Conservation (phyloP, 140 eudicot genomes). For the Cichorium intybus region DNA sequence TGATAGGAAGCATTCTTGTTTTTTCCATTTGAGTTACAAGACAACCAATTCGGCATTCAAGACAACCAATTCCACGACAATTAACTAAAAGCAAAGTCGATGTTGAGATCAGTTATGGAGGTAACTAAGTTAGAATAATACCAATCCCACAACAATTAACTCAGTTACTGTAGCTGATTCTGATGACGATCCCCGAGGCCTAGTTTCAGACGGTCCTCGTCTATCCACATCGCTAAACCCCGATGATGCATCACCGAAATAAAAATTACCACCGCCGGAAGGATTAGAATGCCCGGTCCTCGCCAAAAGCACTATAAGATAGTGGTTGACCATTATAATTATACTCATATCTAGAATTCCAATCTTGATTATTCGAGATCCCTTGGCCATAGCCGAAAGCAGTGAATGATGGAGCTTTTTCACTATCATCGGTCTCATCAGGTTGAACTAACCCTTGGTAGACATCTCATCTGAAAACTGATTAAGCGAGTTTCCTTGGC, state of each 20-base stretch:
- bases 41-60: too few relatives aligned
- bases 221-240: background rate
- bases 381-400: background rate
- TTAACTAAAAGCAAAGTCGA: too few relatives aligned
- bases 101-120: too few relatives aligned
- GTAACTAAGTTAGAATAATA: too few relatives aligned
- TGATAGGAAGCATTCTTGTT: too few relatives aligned
- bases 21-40: too few relatives aligned
- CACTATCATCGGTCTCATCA: background rate
- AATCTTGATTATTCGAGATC: background rate
- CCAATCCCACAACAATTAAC: too few relatives aligned
- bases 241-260: background rate
- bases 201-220: background rate
- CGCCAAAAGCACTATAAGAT: background rate
- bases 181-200: too few relatives aligned
- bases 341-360: background rate
- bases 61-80: too few relatives aligned
- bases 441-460: slow-evolving; percentile 1
- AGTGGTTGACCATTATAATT: background rate
- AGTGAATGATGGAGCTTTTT: slow-evolving; percentile 13
- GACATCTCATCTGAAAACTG: background rate
- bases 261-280: background rate
- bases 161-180: too few relatives aligned
- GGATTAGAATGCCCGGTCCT: background rate
- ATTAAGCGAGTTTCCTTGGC: background rate